Base-by-base conservation (phyloP, 805 yeast species). In the Candida railenensis region DNA sequence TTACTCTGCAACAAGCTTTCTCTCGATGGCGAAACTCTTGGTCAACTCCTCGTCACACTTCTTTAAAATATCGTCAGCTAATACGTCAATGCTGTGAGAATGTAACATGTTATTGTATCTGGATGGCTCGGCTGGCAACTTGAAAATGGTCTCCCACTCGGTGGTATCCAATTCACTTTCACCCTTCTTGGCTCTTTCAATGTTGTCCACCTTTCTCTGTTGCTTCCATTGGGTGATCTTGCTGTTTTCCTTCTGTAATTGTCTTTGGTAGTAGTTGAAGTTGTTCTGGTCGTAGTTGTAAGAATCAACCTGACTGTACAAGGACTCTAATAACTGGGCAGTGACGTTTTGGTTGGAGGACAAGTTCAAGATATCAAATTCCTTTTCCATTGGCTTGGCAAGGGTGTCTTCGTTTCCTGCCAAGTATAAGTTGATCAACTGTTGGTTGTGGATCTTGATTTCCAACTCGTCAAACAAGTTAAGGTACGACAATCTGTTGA, bases 241-340 rank as follows among this genome's bases (percentile, higher is more conserved):
- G 49, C 81, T 67, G 63, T 76, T 71, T 62, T 87, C 95, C 62
- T 89, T 78, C 41, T 82, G 78, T 49, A 81, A 73, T 56, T 81
- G 84, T 71, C 95, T 82, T 69, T 87, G 94, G 72, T 80, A 86
- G 68, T 84, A 87, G 73, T 86, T 85, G 74, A 85, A 83, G 67
- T 83, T 87, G 54, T 85, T 83, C 63, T 85, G 87, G 62, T 85
- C 90, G 63, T 83, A 83, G 69, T 83, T 84, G 70, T 81, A 82
- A 42, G 85, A 82, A 64, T 87, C 94, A 36, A 87, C 76, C 43
- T 88, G 80, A 50, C 81, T 83, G 60, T 81, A 76, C 53, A 87
- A 73, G 40, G 78, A 77, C 59, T 86, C 91, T 49, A 82, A 78
- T 51, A 73, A 67, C 55, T 73, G 76, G 16, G 74, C 67, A 39